A percentile compares a stretch with the other conserved stretches of the same genome.
Evolutionary conservation across 2,329 filamentous ascomycete species (phyloP).

Genomic region (Ceratocystis lukuohia): DNA sequence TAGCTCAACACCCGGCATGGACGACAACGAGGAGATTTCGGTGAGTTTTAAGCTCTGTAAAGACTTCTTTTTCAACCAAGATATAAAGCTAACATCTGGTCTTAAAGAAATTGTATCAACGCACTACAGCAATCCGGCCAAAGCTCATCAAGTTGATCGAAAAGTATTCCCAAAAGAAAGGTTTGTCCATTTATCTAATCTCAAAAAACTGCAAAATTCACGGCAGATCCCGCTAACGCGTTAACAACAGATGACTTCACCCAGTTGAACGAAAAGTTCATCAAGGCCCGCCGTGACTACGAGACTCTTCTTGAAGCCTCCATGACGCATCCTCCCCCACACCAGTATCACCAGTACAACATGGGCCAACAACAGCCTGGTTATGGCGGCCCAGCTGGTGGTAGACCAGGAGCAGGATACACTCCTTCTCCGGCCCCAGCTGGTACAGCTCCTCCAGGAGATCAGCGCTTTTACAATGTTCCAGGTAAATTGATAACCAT

Average conservation of each 20-base stretch:
- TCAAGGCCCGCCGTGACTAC: constrained; percentile 94
- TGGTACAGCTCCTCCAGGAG: constrained; percentile 48
- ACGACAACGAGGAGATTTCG: constrained; percentile 95
- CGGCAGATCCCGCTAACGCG: neutral
- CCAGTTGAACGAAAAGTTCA: constrained; percentile 97
- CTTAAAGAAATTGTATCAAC: constrained; percentile 64
- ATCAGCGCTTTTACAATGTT: constrained; percentile 20
- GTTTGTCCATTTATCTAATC: constrained; percentile 32
- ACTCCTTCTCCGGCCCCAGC: constrained; percentile 39
- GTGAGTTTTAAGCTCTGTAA: constrained; percentile 31
- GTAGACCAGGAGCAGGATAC: constrained; percentile 9
- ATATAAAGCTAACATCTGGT: neutral
- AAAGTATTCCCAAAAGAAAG: constrained; percentile 98
- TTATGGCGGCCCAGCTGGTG: constrained; percentile 26
- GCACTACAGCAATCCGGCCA: constrained; percentile 82
- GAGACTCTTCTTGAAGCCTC: constrained; percentile 90
- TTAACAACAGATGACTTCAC: constrained; percentile 73
- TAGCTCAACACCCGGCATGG: constrained; percentile 62
- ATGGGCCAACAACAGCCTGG: constrained; percentile 40
- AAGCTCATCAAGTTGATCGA: constrained; percentile 97
- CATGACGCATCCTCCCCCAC: constrained; percentile 76
- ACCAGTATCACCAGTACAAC: constrained; percentile 57
- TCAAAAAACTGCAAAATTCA: neutral
- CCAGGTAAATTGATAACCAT: constrained; percentile 10
- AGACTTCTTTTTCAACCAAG: neutral